Percentiles rank a stretch among this genome's conserved stretches.
phyloP scores from a whole-genome alignment of 805 yeast species.

The Grigorovia jiainica region DNA sequence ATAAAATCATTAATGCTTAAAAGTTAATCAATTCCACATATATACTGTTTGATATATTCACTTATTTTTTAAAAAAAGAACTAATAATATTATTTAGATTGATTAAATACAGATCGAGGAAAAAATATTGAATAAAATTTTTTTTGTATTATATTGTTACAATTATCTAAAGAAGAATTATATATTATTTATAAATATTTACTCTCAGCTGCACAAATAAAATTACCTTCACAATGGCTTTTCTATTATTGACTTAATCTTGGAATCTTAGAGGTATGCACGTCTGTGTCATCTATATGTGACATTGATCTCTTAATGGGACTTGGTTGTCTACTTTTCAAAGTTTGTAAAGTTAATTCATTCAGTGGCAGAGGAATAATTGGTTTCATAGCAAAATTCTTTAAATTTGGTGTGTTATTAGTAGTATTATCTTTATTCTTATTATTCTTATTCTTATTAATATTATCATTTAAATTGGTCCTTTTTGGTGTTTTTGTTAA shows the following conservation, averaged over 20 bases:
- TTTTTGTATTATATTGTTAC: too few species aligned
- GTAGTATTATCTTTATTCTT: neutral
- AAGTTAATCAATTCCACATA: too few species aligned
- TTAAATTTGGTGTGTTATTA: too few species aligned
- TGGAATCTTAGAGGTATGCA: conserved; percentile 2
- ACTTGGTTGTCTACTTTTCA: neutral
- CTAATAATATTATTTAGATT: neutral
- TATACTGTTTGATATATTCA: neutral
- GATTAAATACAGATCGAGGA: too few species aligned
- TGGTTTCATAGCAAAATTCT: neutral
- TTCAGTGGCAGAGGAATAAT: neutral
- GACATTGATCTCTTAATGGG: conserved; percentile 1
- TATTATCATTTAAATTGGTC: neutral
- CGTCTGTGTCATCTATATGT: neutral
- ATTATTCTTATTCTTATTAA: neutral
- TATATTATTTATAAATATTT: too few species aligned
- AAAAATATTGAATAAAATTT: too few species aligned
- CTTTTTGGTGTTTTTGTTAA: neutral
- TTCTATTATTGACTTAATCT: neutral
- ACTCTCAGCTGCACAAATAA: too few species aligned
- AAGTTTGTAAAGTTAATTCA: neutral
- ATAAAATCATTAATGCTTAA: conserved; percentile 37
- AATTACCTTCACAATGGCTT: too few species aligned
- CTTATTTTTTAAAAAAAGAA: conserved; percentile 1
- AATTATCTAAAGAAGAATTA: too few species aligned